A percentile compares a stretch with the other conserved stretches of the same genome.
phyloP scores from a whole-genome alignment of 495 filamentous ascomycete species.

The Lophium mytilinum region DNA sequence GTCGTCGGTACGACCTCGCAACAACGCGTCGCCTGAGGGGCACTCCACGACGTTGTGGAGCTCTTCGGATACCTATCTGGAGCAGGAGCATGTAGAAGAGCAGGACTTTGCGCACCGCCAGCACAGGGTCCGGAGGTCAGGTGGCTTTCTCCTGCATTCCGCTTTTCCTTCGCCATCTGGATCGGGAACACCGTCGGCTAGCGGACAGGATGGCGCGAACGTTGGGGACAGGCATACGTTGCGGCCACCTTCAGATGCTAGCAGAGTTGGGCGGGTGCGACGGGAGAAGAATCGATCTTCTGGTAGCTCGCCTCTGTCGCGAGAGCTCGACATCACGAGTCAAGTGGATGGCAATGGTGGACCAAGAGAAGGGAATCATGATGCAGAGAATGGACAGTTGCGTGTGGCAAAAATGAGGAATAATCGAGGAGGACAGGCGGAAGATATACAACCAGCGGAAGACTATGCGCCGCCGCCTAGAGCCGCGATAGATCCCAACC shows the following conservation, averaged over 20 bases:
- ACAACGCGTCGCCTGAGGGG: neutral
- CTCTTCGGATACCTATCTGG: neutral
- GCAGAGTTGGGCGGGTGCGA: neutral
- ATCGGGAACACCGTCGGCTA: constrained; percentile 8
- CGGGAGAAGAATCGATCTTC: constrained; percentile 11
- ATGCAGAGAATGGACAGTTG: neutral
- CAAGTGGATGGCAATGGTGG: neutral
- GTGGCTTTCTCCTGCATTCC: constrained; percentile 33
- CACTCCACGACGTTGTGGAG: neutral
- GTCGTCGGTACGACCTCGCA: neutral
- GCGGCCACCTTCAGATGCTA: constrained; percentile 3
- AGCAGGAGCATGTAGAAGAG: constrained; percentile 8
- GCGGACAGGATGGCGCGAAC: neutral
- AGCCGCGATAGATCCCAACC: constrained; percentile 54
- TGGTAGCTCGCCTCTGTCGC: constrained; percentile 25
- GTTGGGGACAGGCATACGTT: constrained; percentile 12
- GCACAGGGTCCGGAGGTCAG: constrained; percentile 22
- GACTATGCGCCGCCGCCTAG: constrained; percentile 1
- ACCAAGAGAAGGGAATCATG: neutral
- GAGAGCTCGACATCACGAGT: constrained; percentile 13
- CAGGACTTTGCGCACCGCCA: constrained; percentile 16
- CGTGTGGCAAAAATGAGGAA: constrained; percentile 13
- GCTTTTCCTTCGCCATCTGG: constrained; percentile 8
- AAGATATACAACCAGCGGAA: neutral
- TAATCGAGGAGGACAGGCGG: neutral